These are phyloP conservation scores for Nepenthes gracilis DNA, from an alignment of 148 eudicot species.

Conservation along the genomic window DNA sequence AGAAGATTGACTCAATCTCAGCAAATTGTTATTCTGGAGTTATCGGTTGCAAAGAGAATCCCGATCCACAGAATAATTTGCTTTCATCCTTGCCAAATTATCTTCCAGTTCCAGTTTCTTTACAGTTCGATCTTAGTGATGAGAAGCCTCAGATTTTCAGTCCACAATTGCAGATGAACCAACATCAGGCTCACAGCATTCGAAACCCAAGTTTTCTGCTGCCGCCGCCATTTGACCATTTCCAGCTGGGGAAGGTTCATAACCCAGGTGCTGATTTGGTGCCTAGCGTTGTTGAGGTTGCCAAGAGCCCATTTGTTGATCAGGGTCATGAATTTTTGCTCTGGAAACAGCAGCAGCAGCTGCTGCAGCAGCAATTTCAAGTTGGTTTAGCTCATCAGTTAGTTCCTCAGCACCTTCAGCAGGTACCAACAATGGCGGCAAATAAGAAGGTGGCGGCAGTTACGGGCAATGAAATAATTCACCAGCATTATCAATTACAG, in stretches of 20 bases:
- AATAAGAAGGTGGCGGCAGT: slow-evolving; percentile 7
- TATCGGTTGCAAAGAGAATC: not conserved
- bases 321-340: slow-evolving; percentile 12
- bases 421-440: slow-evolving; percentile 10
- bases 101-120: slow-evolving; percentile 1
- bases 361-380: not conserved
- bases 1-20: not conserved
- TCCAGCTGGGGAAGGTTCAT: slow-evolving; percentile 16
- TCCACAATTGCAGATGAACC: slow-evolving; percentile 5
- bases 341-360: slow-evolving; percentile 6
- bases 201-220: slow-evolving; percentile 6
- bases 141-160: slow-evolving; percentile 20
- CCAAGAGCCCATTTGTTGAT: slow-evolving; percentile 11
- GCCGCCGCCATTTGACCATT: slow-evolving; percentile 4
- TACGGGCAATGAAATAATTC: slow-evolving; percentile 19
- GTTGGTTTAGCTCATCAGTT: slow-evolving; percentile 7
- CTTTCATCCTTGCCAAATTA: not conserved
- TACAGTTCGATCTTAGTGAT: slow-evolving; percentile 13
- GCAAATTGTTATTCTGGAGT: slow-evolving; percentile 1
- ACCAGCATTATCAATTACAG: slow-evolving; percentile 8
- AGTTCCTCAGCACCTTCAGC: slow-evolving; percentile 32
- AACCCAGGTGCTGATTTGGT: slow-evolving; percentile 13
- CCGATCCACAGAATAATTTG: slow-evolving; percentile 6
- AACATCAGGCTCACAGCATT: slow-evolving; percentile 3
- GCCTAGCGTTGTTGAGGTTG: slow-evolving; percentile 4